These are phyloP conservation scores for Alternaria gaisen DNA, from an alignment of 2,329 filamentous ascomycete species.

Conservation along the genomic window DNA sequence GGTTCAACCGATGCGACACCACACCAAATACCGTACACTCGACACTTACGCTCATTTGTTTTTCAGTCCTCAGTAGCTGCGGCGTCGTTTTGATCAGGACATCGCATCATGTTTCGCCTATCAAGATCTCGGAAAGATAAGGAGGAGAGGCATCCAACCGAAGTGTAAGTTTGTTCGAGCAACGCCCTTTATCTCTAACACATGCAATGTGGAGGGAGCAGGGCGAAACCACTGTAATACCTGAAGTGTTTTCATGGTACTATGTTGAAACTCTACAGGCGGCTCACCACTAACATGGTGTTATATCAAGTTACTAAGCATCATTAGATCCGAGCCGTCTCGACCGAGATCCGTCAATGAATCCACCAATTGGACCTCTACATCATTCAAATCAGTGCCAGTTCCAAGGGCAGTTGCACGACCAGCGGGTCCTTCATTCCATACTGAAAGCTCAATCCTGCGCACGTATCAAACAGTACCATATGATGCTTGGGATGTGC, in stretches of 20 bases:
- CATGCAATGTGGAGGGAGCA: background rate
- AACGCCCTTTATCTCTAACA: background rate
- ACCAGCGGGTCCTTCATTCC: background rate
- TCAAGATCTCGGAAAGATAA: slow-evolving; percentile 13
- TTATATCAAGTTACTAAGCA: background rate
- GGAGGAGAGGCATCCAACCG: background rate
- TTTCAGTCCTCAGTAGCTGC: background rate
- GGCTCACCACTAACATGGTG: background rate
- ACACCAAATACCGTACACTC: background rate
- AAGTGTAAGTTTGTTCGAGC: slow-evolving; percentile 13
- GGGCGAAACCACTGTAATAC: background rate
- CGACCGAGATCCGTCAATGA: slow-evolving; percentile 13
- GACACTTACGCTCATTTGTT: background rate
- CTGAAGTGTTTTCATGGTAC: background rate
- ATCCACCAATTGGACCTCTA: slow-evolving; percentile 8
- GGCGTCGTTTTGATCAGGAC: background rate
- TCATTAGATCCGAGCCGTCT: slow-evolving; percentile 17
- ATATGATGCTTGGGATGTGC: slow-evolving; percentile 21
- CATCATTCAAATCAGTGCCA: slow-evolving; percentile 7
- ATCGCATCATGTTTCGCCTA: slow-evolving; percentile 13
- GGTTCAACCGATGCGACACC: background rate
- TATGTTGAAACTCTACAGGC: background rate
- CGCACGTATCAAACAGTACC: background rate
- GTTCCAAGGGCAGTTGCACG: slow-evolving; percentile 6
- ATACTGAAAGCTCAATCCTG: slow-evolving; percentile 3